Base-by-base conservation (phyloP, 2,329 filamentous ascomycete species). In the Trichocomaceae sp. region DNA sequence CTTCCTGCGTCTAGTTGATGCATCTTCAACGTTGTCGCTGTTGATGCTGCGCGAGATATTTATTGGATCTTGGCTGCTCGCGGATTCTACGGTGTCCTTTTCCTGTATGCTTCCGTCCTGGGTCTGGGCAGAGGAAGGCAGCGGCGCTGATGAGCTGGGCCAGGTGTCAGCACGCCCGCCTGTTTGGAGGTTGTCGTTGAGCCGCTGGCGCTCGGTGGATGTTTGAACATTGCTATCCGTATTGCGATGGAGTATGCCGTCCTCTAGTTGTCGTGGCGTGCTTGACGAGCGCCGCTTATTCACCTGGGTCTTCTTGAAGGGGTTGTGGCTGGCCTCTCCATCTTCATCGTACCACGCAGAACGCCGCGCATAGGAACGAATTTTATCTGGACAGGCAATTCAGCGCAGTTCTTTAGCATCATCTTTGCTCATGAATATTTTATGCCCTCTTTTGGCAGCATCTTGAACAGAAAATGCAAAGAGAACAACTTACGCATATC, bases 271-370 rank as follows among this genome's bases (percentile, higher is more conserved):
- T 29, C 66, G 61, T 33, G 67, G 65, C 31, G 60, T 56, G n/a
- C 62, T 31, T 5, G 17, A 22, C n/a, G 46, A 59, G 42, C 65
- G 64, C 19, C 57, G 63, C 13, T 62, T 63, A 23, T 62, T 64
- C 33, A 61, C 49, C 39, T 65, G 65, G 58, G 70, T 67, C 52
- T 73, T 74, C 50, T 70, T 71, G 58, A 74, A 75, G 15, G 73
- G 73, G 51, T 75, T 75, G 52, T 66, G 65, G 5, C 61, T 68
- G 7, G 69, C 61, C 52, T 72, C 66, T 53, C 65, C 71, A 33
- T 72, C 69, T 13, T 68, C 61, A 54, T 72, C 70, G 56, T 73
- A 74, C 72, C 73, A 75, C 42, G 73, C 72, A 50, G 48, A 29
- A 35, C 50, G 49, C 35, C 54, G 54, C 19, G 54, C 54, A 45